Conservation (phyloP, 768 basidiomycete genomes). For the Tylopilus plumbeoviolaceoides region DNA sequence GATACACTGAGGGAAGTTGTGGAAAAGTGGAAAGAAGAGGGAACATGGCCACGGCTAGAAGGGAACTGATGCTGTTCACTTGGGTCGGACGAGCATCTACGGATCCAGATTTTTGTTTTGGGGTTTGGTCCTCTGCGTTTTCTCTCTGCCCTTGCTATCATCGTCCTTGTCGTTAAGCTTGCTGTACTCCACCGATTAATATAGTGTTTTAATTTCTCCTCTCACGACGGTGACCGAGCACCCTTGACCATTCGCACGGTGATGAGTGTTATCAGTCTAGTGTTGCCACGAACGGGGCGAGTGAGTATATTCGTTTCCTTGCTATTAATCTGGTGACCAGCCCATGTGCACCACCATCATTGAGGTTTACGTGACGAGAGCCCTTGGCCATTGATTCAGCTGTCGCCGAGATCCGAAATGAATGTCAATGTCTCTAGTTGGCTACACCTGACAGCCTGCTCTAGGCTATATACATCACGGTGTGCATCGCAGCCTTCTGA, state of each 20-base stretch:
- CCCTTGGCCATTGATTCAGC: neutral
- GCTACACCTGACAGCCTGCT: too few species aligned
- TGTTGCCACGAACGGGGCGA: neutral
- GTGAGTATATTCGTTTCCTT: too few species aligned
- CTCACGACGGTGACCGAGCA: neutral
- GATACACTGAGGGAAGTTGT: constrained; percentile 65
- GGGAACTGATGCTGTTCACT: constrained; percentile 4
- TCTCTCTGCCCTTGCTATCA: constrained; percentile 5
- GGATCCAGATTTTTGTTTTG: constrained; percentile 9
- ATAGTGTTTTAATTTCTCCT: constrained; percentile 14
- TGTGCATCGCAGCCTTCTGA: neutral
- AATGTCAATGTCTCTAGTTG: neutral
- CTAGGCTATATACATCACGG: too few species aligned
- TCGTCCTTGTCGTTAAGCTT: constrained; percentile 8
- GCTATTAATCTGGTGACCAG: too few species aligned
- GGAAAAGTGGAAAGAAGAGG: constrained; percentile 77
- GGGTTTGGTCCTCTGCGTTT: constrained; percentile 17
- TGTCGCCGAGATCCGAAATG: neutral
- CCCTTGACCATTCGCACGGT: neutral
- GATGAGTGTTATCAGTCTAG: neutral
- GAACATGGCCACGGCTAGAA: constrained; percentile 33
- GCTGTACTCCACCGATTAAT: constrained; percentile 28
- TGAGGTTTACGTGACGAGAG: neutral
- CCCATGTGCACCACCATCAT: too few species aligned
- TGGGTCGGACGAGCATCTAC: constrained; percentile 10